Percentiles rank a stretch among this genome's conserved stretches.
Conservation (phyloP, 257 asterid species). For the Penstemon eatonii region DNA sequence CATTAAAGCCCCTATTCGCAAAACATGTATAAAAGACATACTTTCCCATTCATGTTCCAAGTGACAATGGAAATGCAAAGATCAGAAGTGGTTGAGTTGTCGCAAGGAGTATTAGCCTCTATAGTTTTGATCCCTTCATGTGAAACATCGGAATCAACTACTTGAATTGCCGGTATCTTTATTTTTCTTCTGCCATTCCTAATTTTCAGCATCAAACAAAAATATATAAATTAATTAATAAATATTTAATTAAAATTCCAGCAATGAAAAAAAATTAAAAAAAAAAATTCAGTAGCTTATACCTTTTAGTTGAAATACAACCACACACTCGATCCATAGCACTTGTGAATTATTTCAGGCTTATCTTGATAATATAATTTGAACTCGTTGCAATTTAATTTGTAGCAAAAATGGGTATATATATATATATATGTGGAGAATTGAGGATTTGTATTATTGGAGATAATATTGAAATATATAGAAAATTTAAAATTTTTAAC, state of each 20-base stretch:
- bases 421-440: neutral
- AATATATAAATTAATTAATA: neutral
- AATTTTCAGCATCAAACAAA: neutral
- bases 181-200: constrained; percentile 27
- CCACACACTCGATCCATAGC: constrained; percentile 33
- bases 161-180: constrained; percentile 27
- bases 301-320: constrained; percentile 33
- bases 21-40: neutral
- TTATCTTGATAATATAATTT: neutral
- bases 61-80: constrained; percentile 63
- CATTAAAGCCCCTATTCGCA: too few relatives aligned
- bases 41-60: constrained; percentile 81
- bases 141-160: constrained; percentile 35
- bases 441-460: neutral
- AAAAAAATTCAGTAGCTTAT: neutral
- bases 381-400: neutral
- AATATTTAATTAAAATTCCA: neutral
- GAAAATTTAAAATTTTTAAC: neutral
- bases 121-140: constrained; percentile 65
- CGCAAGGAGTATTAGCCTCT: constrained; percentile 37
- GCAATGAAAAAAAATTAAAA: neutral
- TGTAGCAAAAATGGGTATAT: neutral
- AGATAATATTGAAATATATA: neutral
- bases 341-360: neutral
- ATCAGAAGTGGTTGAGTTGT: constrained; percentile 50